These are phyloP conservation scores for Neofusicoccum ribis DNA, from an alignment of 2,329 filamentous ascomycete genomes.

Conservation along the genomic window DNA sequence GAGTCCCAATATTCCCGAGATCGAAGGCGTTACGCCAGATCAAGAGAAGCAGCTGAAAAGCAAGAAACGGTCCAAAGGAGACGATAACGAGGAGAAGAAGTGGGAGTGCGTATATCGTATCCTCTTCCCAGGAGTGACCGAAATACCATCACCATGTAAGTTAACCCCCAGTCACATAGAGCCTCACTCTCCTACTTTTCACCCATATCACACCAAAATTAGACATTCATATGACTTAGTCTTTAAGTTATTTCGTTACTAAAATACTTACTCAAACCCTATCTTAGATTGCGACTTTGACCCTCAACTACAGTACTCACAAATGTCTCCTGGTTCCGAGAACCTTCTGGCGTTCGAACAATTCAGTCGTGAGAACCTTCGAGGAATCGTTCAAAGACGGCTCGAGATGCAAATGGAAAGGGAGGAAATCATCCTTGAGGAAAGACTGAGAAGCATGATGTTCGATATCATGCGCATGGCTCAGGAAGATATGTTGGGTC, in stretches of 20 bases:
- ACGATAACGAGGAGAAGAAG: neutral
- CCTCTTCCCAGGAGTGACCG: neutral
- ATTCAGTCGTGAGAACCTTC: neutral
- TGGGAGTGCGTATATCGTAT: neutral
- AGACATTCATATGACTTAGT: too few species aligned
- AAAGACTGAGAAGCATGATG: neutral
- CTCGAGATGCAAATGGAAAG: neutral
- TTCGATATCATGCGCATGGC: neutral
- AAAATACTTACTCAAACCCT: too few species aligned
- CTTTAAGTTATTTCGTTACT: too few species aligned
- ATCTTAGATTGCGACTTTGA: neutral
- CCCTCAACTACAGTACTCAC: neutral
- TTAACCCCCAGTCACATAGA: neutral
- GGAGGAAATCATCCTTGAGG: neutral
- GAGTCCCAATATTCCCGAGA: neutral
- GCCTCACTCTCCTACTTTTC: neutral
- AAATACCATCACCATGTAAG: slow-evolving; percentile 2
- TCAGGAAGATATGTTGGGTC: neutral
- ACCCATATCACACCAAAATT: too few species aligned
- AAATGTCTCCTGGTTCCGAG: neutral
- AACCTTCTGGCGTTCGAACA: neutral
- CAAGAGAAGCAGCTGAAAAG: neutral
- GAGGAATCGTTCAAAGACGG: neutral
- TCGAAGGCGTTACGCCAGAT: neutral
- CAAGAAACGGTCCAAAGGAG: neutral